A percentile compares a stretch with the other conserved stretches of the same genome.
Evolutionary conservation across 2,329 filamentous ascomycete species (phyloP).

Genomic region (Clonostachys solani): DNA sequence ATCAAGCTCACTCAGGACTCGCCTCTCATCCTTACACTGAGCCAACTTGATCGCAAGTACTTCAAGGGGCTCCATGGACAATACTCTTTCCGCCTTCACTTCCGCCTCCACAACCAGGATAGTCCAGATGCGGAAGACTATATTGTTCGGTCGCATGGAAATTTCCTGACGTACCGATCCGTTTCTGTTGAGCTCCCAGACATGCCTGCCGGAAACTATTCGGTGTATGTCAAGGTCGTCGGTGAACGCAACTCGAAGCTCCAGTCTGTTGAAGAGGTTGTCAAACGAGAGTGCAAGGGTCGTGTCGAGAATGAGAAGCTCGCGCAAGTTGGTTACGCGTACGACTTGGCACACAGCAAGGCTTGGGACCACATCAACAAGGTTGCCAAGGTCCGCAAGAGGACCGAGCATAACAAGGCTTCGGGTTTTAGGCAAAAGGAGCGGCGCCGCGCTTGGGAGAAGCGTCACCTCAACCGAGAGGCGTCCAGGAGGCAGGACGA

Average conservation of each 20-base stretch:
- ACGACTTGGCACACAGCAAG: conserved; percentile 58
- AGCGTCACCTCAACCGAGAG: conserved; percentile 36
- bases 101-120: conserved; percentile 43
- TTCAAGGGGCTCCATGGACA: conserved; percentile 58
- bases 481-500: conserved; percentile 33
- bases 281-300: conserved; percentile 42
- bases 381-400: conserved; percentile 42
- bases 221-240: conserved; percentile 51
- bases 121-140: conserved; percentile 50
- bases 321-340: conserved; percentile 51
- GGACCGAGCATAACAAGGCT: conserved; percentile 43
- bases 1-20: conserved; percentile 52
- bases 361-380: conserved; percentile 46
- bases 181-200: conserved; percentile 53
- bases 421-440: conserved; percentile 38
- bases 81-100: conserved; percentile 47
- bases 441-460: conserved; percentile 44
- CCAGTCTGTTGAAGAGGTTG: conserved; percentile 50
- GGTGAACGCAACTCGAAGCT: conserved; percentile 37
- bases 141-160: conserved; percentile 53
- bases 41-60: conserved; percentile 59
- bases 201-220: conserved; percentile 52
- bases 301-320: conserved; percentile 53
- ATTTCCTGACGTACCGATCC: conserved; percentile 54
- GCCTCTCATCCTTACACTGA: conserved; percentile 54